These are phyloP conservation scores for Coniophora puteana DNA, from an alignment of 1,284 basidiomycete species.

Conservation along the genomic window DNA sequence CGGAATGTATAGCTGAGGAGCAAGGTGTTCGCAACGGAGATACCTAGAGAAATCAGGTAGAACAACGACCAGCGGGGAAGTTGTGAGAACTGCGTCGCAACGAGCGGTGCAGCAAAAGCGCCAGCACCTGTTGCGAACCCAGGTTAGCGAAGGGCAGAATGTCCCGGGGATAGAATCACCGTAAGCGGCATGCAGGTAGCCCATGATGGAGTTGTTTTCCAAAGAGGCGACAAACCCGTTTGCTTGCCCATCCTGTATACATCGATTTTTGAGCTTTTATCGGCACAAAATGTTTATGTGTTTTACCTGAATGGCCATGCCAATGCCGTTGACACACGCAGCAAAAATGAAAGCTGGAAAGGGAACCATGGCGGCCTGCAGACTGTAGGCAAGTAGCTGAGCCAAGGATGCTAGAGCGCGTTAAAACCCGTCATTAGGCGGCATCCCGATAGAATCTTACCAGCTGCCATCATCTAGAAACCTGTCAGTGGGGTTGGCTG, in stretches of 20 bases:
- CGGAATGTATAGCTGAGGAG: conserved; percentile 40
- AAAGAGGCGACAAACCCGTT: conserved; percentile 37
- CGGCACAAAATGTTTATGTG: conserved; percentile 4
- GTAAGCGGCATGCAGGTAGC: conserved; percentile 34
- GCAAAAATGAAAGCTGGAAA: conserved; percentile 47
- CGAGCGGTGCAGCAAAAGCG: conserved; percentile 39
- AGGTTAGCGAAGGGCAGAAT: not conserved
- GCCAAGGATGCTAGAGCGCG: conserved; percentile 16
- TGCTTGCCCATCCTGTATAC: conserved; percentile 34
- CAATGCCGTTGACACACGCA: conserved; percentile 45
- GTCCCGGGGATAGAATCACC: conserved; percentile 11
- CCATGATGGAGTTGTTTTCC: conserved; percentile 31
- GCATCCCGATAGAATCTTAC: not conserved
- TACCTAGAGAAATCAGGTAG: conserved; percentile 45
- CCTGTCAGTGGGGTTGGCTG: not conserved
- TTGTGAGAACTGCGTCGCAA: conserved; percentile 42
- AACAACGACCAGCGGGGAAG: conserved; percentile 41
- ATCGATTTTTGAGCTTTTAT: not conserved
- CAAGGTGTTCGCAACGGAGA: conserved; percentile 37
- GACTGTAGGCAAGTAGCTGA: conserved; percentile 33
- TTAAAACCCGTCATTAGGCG: not conserved
- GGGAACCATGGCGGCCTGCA: conserved; percentile 40
- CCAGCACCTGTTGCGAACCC: conserved; percentile 31
- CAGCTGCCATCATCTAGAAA: not conserved
- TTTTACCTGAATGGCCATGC: conserved; percentile 36